Evolutionary conservation across 176 grass and related monocot species (phyloP), one percentile per base, ranked within the genome.

Genomic region (Leersia perrieri): DNA sequence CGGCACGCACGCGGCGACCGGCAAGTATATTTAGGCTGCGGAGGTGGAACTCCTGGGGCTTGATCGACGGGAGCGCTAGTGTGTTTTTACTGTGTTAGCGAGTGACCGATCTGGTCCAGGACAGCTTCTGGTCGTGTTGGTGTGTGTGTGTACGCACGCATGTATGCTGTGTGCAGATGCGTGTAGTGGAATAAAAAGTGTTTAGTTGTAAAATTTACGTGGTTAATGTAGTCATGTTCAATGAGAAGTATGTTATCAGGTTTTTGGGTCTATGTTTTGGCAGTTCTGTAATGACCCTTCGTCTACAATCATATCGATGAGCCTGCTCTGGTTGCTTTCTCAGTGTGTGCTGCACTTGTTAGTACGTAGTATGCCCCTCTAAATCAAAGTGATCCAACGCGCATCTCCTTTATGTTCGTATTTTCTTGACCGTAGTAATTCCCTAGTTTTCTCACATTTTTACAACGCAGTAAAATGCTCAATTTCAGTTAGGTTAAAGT

Each of bases 1-100:
- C 68, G 75, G 25, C 74, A 31, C 80, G 14, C 53, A 86, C 81
- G 29, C 70, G 63, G 41, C 80, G 34, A 67, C 86, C 5, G 67
- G 32, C 33, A 83, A 78, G 73, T 78, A 78, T 42, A 18, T 88
- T 58, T 88, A 88, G 33, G 5, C 14, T 4, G 26, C 7, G 27
- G 2, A 57, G 20, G 23, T 57, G 51, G 51, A 57, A 18, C 20
- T n/a, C n/a, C n/a, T n/a, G n/a, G 22, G 51, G 51, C 51, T 57
- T 7, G 14, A 9, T 25, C 68, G 18, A 22, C n/a, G 22, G 57
- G 25, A 51, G 41, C 32, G n/a, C 35, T 66, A 8, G 31, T 11
- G 79, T 75, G 20, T 82, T 76, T 84, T 31, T 61, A 18, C 15
- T 26, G 16, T 76, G 53, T 75, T 75, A 0, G 64, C 66, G 67